phyloP scores from a whole-genome alignment of 331 rosid genomes.

The Rhamnella rubrinervis region DNA sequence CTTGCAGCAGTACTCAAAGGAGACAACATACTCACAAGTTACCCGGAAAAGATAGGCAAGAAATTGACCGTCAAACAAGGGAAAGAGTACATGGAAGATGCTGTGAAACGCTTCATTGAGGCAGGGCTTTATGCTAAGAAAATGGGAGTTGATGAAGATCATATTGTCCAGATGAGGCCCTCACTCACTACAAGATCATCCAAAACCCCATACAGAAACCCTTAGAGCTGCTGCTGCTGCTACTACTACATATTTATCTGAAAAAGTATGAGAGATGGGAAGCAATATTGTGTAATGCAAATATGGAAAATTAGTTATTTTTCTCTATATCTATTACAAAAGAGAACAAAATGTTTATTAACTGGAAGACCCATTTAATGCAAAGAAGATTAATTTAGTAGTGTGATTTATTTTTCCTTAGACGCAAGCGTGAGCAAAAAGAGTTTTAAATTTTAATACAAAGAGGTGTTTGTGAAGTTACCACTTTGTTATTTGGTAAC shows the following conservation, averaged over 20 bases:
- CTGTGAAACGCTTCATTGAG: slow-evolving; percentile 64
- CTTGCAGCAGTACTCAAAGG: slow-evolving; percentile 82
- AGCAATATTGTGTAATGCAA: background rate
- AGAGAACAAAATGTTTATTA: no score
- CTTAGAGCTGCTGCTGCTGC: background rate
- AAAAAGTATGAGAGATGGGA: background rate
- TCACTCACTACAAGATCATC: slow-evolving; percentile 74
- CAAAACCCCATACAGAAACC: slow-evolving; percentile 15
- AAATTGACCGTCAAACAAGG: slow-evolving; percentile 77
- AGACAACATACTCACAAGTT: slow-evolving; percentile 60
- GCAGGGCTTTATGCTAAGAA: slow-evolving; percentile 69
- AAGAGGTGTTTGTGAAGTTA: no score
- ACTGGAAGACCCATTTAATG: no score
- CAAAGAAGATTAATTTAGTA: no score
- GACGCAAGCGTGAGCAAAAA: no score
- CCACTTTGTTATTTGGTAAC: no score
- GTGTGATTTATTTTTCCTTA: no score
- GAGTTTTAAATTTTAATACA: no score
- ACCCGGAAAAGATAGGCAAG: slow-evolving; percentile 53
- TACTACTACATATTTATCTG: no score
- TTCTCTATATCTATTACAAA: slow-evolving; percentile 4
- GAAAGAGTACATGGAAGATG: slow-evolving; percentile 63
- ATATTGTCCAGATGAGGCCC: slow-evolving; percentile 84
- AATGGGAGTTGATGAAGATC: slow-evolving; percentile 77
- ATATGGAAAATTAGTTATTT: background rate